Evolutionary conservation across 2,329 filamentous ascomycete species (phyloP).

Genomic region (Colletotrichum phormii): DNA sequence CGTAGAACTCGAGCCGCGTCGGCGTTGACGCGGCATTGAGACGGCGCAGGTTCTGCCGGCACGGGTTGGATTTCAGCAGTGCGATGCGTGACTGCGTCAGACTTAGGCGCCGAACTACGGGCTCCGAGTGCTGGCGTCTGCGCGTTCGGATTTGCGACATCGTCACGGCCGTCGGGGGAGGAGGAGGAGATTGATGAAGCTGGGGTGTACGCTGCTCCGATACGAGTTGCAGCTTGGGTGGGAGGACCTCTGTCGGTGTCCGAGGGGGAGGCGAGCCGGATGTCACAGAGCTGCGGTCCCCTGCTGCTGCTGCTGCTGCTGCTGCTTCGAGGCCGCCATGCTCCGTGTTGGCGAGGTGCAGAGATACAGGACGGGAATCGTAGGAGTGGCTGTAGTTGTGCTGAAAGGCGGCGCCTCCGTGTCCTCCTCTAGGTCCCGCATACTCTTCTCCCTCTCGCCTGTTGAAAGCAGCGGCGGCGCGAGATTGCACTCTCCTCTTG

Average conservation of each 20-base stretch:
- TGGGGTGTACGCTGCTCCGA: slow-evolving; percentile 10
- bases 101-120: slow-evolving; percentile 13
- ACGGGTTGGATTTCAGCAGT: slow-evolving; percentile 30
- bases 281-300: slow-evolving; percentile 10
- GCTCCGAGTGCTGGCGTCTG: slow-evolving; percentile 28
- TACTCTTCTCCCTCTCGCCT: slow-evolving; percentile 22
- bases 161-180: no score
- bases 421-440: neutral
- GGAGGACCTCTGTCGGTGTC: slow-evolving; percentile 20
- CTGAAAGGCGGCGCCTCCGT: neutral
- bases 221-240: slow-evolving; percentile 24
- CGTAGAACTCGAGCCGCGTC: slow-evolving; percentile 22
- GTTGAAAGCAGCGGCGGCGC: neutral
- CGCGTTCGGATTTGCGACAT: slow-evolving; percentile 6
- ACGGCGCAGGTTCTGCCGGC: slow-evolving; percentile 28
- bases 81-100: slow-evolving; percentile 29
- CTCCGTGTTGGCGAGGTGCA: neutral
- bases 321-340: neutral
- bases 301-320: no score
- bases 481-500: slow-evolving; percentile 15
- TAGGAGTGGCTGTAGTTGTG: neutral
- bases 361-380: slow-evolving; percentile 5
- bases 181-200: neutral
- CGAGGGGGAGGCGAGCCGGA: slow-evolving; percentile 14
- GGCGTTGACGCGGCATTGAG: slow-evolving; percentile 23